Evolutionary conservation across 2,329 filamentous ascomycete species (phyloP).

Genomic region (Colletotrichum australisinense): DNA sequence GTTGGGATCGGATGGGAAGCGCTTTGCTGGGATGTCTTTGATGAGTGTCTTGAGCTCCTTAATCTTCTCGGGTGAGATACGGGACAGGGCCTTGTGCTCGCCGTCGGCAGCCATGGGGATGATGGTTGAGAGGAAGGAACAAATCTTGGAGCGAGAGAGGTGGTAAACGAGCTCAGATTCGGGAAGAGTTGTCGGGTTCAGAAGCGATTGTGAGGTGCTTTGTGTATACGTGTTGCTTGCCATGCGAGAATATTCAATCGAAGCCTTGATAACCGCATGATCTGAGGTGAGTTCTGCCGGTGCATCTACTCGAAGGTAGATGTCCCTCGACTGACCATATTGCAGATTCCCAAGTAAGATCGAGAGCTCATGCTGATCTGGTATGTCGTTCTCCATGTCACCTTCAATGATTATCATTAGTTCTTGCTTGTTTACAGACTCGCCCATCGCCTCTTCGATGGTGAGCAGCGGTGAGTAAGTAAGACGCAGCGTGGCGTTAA

Average conservation of each 20-base stretch:
- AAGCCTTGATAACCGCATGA: constrained; percentile 26
- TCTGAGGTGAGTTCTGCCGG: constrained; percentile 7
- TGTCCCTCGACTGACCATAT: constrained; percentile 70
- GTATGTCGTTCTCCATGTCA: constrained; percentile 12
- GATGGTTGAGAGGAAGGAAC: constrained; percentile 59
- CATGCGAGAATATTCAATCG: constrained; percentile 39
- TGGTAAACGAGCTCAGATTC: constrained; percentile 60
- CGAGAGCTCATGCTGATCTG: constrained; percentile 41
- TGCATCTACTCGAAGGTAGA: constrained; percentile 57
- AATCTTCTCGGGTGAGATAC: background rate
- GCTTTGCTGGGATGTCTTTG: constrained; percentile 46
- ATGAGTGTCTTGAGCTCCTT: constrained; percentile 46
- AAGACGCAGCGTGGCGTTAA: constrained; percentile 56
- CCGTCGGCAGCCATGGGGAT: constrained; percentile 50
- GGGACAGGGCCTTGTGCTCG: constrained; percentile 47
- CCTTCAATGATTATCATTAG: constrained; percentile 36
- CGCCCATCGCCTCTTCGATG: constrained; percentile 53
- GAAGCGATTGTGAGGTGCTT: constrained; percentile 33
- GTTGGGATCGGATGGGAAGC: constrained; percentile 46
- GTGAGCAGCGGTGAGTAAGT: constrained; percentile 49
- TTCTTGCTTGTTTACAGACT: constrained; percentile 49
- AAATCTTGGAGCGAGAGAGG: constrained; percentile 60
- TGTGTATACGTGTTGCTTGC: constrained; percentile 22
- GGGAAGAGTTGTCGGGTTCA: constrained; percentile 41
- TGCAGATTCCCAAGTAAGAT: constrained; percentile 64